These are phyloP conservation scores for Clonostachys sp. DNA, from an alignment of 2,329 filamentous ascomycete species.

Conservation along the genomic window DNA sequence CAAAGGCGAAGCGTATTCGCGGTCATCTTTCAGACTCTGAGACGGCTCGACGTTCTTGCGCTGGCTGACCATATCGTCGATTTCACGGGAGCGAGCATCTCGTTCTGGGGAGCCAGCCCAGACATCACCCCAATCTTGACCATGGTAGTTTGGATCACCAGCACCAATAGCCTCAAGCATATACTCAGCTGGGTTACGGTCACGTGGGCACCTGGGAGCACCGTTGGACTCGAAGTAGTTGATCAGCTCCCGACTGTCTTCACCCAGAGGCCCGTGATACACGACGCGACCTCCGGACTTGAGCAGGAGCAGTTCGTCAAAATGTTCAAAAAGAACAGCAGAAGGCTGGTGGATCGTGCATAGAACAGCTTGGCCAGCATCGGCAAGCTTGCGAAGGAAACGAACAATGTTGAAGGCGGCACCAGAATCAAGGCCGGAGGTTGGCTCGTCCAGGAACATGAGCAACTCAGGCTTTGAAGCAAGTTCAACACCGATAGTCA, in stretches of 20 bases:
- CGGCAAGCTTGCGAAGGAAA: conserved; percentile 56
- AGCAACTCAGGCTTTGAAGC: conserved; percentile 54
- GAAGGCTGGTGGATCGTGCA: conserved; percentile 59
- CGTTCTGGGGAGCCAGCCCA: conserved; percentile 52
- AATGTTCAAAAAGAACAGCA: conserved; percentile 49
- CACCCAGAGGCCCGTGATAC: conserved; percentile 50
- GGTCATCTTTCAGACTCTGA: conserved; percentile 38
- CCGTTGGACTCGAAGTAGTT: conserved; percentile 48
- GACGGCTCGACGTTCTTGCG: conserved; percentile 30
- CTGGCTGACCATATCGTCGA: conserved; percentile 43
- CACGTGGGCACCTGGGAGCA: conserved; percentile 36
- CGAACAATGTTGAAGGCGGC: conserved; percentile 58
- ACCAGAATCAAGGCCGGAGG: conserved; percentile 52
- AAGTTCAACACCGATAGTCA: conserved; percentile 53
- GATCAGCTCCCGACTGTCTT: conserved; percentile 40
- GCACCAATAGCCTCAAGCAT: conserved; percentile 57
- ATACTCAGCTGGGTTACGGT: conserved; percentile 50
- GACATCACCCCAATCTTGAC: conserved; percentile 58
- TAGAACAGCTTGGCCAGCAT: conserved; percentile 53
- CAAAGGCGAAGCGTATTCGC: conserved; percentile 60
- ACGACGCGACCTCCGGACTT: conserved; percentile 46
- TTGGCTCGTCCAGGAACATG: conserved; percentile 61
- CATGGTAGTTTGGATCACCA: conserved; percentile 54
- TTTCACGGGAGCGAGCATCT: conserved; percentile 38
- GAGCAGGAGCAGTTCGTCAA: conserved; percentile 51